Base-by-base conservation (phyloP, 78 protist species). In the Pigoraptor vietnamica region DNA sequence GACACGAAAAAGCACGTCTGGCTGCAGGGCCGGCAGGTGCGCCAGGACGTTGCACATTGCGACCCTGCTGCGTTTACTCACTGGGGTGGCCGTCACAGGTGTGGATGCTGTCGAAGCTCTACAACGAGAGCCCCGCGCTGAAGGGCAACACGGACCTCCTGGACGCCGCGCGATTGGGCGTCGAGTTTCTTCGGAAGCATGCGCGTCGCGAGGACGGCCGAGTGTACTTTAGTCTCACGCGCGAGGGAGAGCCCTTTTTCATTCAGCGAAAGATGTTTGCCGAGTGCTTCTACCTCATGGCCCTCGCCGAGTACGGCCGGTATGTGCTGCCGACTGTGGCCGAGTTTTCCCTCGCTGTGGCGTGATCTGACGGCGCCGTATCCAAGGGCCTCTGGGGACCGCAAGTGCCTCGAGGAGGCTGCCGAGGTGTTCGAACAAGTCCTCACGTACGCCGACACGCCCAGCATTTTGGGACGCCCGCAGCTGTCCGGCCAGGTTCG, bases 101-200 rank as follows among this genome's bases (percentile, higher is more conserved):
- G 86, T 81, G 86, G 86, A 81, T 81, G 86, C 24, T 81, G 36
- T 81, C 86, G n/a, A 81, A 81, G 86, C 86, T 81, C 19, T 81
- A 81, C 86, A 81, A 81, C 33, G 86, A 81, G 1, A 32, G 24
- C 86, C n/a, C 2, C 9, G 19, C n/a, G 33, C 33, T 81, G n/a
- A 48, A 48, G 14, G 36, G 86, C 24, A 29, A 23, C 36, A 2
- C 86, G 33, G 86, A 2, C 1, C 1, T 81, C n/a, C 86, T 81
- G 86, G 86, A 81, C 14, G 86, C 86, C n/a, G 86, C 86, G 86
- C 24, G 33, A 29, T 19, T 81, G 21, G 86, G 86, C 86, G 86
- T 32, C 24, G 86, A 81, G n/a, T 81, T 81, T 81, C n/a, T 81
- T 2, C 36, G 24, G 36, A 81, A 81, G 86, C 33, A 81, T 19